Evolutionary conservation across 441 rosid species (phyloP), one percentile per base, ranked within the genome.

Genomic region (Gossypium aridum): DNA sequence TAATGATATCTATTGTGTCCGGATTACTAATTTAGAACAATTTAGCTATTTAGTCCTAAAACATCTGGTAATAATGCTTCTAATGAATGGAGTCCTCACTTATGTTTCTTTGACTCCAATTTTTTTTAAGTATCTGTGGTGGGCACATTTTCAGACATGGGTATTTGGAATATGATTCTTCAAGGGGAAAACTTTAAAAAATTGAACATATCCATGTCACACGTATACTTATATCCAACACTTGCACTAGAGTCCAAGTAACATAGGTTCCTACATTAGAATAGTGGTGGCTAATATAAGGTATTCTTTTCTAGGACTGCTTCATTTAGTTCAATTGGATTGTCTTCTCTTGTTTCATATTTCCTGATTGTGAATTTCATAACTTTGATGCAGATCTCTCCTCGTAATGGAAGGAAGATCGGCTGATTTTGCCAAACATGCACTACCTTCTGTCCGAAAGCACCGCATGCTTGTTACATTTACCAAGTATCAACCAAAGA

Each of bases 391-490:
- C 88, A 96, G 99, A 77, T 88, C 96, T 53, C 86, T 92, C 49
- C 84, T 93, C 70, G 75, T 81, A 80, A 85, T 91, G 81, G 88
- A 25, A 13, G 64, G 64, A 13, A 61, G 26, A 26, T 61, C 39
- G 0, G 39, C 39, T 13, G 64, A 75, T 77, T 83, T 85, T 65
- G 91, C 97, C 3, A 96, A 79, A 79, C 91, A 89, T 85, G 98
- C 97, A 39, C 84, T 96, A 75, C 85, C 92, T 1, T 75, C 93
- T 20, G 70, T 79, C 51, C 84, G 86, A 66, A 91, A 89, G 77
- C 95, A 90, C 34, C 87, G 98, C 14, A 80, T 92, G 34, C 91
- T 96, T 59, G 71, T 96, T 67, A 89, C 96, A 71, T 96, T 96
- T 74, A 83, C 86, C 74, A 92, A 85, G 76, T 86, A 84, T 67